Evolutionary conservation across 1,284 basidiomycete species (phyloP).

Genomic region (Coniferiporia weirii): DNA sequence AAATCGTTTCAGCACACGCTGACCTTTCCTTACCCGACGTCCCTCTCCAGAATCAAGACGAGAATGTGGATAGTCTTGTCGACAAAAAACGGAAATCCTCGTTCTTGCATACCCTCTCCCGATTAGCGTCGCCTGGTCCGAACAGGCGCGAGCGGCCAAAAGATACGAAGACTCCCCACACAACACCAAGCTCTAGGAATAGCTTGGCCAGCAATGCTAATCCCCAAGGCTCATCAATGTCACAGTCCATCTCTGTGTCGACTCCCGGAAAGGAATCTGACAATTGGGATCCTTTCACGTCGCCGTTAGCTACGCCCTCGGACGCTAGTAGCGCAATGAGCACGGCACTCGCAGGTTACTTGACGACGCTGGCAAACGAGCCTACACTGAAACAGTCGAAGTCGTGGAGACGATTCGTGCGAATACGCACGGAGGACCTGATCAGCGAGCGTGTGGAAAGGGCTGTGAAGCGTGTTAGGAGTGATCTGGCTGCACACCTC

Average conservation of each 20-base stretch:
- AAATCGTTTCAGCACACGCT: slow-evolving; percentile 57
- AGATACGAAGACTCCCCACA: slow-evolving; percentile 9
- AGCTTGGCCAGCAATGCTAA: slow-evolving; percentile 6
- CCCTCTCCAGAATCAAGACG: slow-evolving; percentile 46
- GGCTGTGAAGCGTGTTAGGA: slow-evolving; percentile 80
- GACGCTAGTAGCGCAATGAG: slow-evolving; percentile 32
- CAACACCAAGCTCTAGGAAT: slow-evolving; percentile 11
- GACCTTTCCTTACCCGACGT: slow-evolving; percentile 51
- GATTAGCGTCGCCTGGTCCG: slow-evolving; percentile 64
- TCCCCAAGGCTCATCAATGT: not conserved
- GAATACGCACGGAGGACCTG: slow-evolving; percentile 79
- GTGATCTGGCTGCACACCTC: slow-evolving; percentile 73
- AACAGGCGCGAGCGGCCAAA: slow-evolving; percentile 27
- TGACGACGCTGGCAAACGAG: slow-evolving; percentile 73
- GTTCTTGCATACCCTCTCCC: slow-evolving; percentile 76
- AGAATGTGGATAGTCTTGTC: slow-evolving; percentile 32
- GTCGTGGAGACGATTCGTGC: slow-evolving; percentile 81
- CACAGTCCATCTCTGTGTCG: slow-evolving; percentile 15
- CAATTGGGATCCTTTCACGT: slow-evolving; percentile 19
- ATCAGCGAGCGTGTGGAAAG: slow-evolving; percentile 82
- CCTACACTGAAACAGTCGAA: slow-evolving; percentile 55
- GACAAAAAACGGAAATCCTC: slow-evolving; percentile 64
- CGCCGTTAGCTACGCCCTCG: slow-evolving; percentile 16
- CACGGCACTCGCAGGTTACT: slow-evolving; percentile 71
- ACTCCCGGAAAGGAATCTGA: slow-evolving; percentile 16